Evolutionary conservation across 495 filamentous ascomycete genomes (phyloP).

Genomic region (Aspergillus baeticus): DNA sequence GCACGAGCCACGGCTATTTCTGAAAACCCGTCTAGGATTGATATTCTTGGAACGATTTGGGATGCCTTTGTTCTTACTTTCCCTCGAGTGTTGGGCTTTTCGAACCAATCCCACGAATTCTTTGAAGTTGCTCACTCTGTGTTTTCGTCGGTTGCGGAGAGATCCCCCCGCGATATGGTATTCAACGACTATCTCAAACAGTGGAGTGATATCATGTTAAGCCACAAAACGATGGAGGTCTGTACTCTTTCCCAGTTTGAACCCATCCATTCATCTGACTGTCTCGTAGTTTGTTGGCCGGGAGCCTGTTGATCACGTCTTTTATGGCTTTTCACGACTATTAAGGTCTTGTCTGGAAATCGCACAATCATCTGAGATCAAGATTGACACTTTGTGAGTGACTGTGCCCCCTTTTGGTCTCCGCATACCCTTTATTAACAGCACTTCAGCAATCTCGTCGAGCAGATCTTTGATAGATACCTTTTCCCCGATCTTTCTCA

Average conservation of each 20-base stretch:
- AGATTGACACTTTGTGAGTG: constrained; percentile 40
- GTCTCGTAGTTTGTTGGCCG: constrained; percentile 48
- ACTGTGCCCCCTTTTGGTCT: neutral
- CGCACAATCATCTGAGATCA: constrained; percentile 40
- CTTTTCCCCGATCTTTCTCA: constrained; percentile 63
- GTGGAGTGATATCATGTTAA: constrained; percentile 56
- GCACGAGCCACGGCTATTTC: constrained; percentile 4
- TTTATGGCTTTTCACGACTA: constrained; percentile 47
- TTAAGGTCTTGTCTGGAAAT: constrained; percentile 49
- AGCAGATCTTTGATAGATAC: constrained; percentile 62
- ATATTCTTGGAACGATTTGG: constrained; percentile 52
- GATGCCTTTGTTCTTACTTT: constrained; percentile 48
- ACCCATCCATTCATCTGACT: constrained; percentile 1
- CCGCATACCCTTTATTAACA: constrained; percentile 6
- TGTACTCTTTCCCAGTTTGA: neutral
- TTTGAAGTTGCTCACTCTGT: constrained; percentile 52
- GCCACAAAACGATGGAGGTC: constrained; percentile 52
- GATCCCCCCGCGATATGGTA: constrained; percentile 48
- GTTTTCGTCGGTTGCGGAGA: constrained; percentile 55
- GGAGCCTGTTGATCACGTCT: constrained; percentile 46
- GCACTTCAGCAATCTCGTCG: constrained; percentile 41
- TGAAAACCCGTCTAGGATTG: constrained; percentile 31
- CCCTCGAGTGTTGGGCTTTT: constrained; percentile 41
- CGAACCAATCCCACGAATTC: constrained; percentile 52
- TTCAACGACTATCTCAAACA: constrained; percentile 48